Base-by-base conservation (phyloP, 2,329 filamentous ascomycete species). In the Fusarium armeniacum region DNA sequence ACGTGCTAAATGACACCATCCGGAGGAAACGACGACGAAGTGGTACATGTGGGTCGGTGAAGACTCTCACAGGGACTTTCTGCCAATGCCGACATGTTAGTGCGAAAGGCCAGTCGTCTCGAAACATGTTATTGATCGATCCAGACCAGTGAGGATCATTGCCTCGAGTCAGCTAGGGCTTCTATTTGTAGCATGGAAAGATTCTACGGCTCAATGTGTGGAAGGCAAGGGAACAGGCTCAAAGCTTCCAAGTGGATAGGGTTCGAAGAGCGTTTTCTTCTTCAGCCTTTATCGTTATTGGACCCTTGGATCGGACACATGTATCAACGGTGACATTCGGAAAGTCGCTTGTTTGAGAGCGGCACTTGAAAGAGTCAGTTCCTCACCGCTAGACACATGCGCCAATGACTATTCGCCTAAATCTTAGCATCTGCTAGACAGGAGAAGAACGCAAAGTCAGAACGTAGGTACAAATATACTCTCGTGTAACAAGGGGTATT, bases 1-100 rank as follows among this genome's bases (percentile, higher is more conserved):
- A 75, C 73, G 72, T 73, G 73, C 73, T 75, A 52, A 72, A 75
- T 75, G 70, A 73, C 73, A 75, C 73, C 73, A 75, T 75, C 72
- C 62, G 57, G 60, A 62, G 51, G 55, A 62, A 60, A 67, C 65
- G 58, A 69, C 69, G 59, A 63, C 50, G 49, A 62, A 57, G 65
- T 61, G 53, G 65, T 56, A 67, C 63, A 55, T 65, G 73, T 75
- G 73, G 73, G 72, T 63, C 73, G 56, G 63, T 67, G 59, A 73
- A 69, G 40, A 53, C 36, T 70, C 44, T 68, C 65, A 62, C 71
- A 72, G 54, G 46, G 43, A 56, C 47, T 60, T 58, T 60, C 54
- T 64, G 30, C 45, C 65, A 45, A 58, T 63, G 66, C 59, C 58
- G 24, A 26, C 60, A 51, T 74, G 49, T 65, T 73, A 73, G 73